phyloP scores from a whole-genome alignment of 2,329 filamentous ascomycete species.

The Colletotrichum costaricense region DNA sequence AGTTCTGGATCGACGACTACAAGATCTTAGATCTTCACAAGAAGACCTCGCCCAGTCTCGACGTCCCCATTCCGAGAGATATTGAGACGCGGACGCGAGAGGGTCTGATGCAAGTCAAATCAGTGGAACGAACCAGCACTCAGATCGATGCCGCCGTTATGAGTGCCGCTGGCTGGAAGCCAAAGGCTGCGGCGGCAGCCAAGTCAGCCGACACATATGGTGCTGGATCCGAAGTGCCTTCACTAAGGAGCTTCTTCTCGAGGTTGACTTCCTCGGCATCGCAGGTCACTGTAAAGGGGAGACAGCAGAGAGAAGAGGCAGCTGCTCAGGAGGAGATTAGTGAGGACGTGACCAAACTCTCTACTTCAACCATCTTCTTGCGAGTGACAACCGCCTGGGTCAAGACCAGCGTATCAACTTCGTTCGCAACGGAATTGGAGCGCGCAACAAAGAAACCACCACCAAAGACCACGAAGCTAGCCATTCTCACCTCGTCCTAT shows the following conservation, averaged over 20 bases:
- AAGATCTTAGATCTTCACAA: slow-evolving; percentile 83
- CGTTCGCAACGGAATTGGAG: slow-evolving; percentile 87
- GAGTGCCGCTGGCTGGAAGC: slow-evolving; percentile 88
- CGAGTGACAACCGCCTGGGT: slow-evolving; percentile 88
- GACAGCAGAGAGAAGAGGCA: slow-evolving; percentile 71
- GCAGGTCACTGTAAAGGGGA: slow-evolving; percentile 62
- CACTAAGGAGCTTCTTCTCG: slow-evolving; percentile 83
- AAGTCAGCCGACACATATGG: slow-evolving; percentile 63
- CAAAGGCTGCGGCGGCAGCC: slow-evolving; percentile 54
- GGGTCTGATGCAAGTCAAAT: slow-evolving; percentile 85
- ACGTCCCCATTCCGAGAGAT: slow-evolving; percentile 79
- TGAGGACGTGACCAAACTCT: slow-evolving; percentile 78
- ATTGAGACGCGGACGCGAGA: slow-evolving; percentile 87
- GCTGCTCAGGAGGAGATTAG: slow-evolving; percentile 70
- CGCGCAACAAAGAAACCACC: slow-evolving; percentile 97
- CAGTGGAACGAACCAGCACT: slow-evolving; percentile 86
- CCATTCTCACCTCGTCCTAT: slow-evolving; percentile 91
- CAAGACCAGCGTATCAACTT: slow-evolving; percentile 77
- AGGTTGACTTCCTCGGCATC: slow-evolving; percentile 72
- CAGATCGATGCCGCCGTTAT: slow-evolving; percentile 94
- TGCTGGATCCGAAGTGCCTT: slow-evolving; percentile 65
- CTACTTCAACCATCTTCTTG: slow-evolving; percentile 86
- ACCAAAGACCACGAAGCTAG: slow-evolving; percentile 85
- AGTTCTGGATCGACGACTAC: slow-evolving; percentile 91
- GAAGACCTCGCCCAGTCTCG: slow-evolving; percentile 82